Conservation (phyloP, 225 moss, liverwort and hornwort species). For the Neckera pumila region DNA sequence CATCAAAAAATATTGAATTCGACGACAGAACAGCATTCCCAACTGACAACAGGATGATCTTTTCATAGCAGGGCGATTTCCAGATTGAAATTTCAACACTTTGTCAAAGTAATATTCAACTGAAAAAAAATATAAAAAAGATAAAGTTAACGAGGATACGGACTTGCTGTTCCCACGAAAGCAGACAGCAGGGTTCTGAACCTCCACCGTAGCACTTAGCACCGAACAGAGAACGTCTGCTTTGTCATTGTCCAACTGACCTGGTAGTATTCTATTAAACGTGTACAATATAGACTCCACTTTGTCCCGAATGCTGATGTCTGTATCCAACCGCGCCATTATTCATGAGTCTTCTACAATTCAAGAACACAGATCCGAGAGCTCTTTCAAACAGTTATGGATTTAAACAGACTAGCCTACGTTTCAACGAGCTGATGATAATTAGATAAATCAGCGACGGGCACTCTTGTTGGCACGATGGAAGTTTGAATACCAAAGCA, state of each 20-base stretch:
- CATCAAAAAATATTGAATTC: neutral
- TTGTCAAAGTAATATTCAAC: neutral
- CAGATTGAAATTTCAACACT: neutral
- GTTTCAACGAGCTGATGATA: neutral
- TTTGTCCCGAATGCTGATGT: conserved; percentile 37
- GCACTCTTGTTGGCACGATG: neutral
- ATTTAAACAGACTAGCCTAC: neutral
- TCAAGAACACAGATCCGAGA: neutral
- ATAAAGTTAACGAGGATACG: neutral
- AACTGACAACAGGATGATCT: neutral
- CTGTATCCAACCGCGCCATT: conserved; percentile 14
- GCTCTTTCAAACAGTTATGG: neutral
- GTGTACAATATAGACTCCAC: conserved; percentile 61
- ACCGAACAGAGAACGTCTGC: conserved; percentile 21
- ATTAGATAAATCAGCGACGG: neutral
- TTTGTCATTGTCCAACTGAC: conserved; percentile 40
- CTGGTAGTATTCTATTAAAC: conserved; percentile 44
- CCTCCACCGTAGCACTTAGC: conserved; percentile 49
- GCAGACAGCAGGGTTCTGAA: conserved; percentile 60
- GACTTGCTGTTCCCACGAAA: conserved; percentile 40
- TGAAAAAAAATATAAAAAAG: neutral
- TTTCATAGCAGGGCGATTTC: neutral
- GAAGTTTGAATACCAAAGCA: neutral
- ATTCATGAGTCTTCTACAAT: neutral
- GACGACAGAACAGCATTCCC: neutral